phyloP scores from a whole-genome alignment of 2,329 filamentous ascomycete genomes.

The Venturia asperata region DNA sequence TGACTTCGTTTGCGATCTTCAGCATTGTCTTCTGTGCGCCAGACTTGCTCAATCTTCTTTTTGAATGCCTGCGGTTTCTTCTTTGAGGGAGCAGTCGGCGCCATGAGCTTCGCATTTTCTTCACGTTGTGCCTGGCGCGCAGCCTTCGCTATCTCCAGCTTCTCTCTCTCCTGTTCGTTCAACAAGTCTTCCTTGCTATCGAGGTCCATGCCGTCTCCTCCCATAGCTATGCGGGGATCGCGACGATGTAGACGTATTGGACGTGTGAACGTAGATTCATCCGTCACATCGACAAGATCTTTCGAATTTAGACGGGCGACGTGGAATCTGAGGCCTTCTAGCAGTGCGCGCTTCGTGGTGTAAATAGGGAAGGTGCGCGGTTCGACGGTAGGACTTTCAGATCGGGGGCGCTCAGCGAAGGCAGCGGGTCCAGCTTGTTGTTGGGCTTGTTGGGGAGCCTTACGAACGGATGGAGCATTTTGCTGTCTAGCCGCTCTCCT shows the following conservation, averaged over 20 bases:
- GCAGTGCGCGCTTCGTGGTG: slow-evolving; percentile 72
- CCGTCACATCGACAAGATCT: slow-evolving; percentile 56
- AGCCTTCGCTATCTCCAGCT: slow-evolving; percentile 53
- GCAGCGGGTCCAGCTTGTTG: neutral
- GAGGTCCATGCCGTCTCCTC: slow-evolving; percentile 39
- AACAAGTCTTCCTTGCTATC: slow-evolving; percentile 58
- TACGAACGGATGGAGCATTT: slow-evolving; percentile 18
- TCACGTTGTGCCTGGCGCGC: slow-evolving; percentile 82
- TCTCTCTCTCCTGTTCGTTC: slow-evolving; percentile 60
- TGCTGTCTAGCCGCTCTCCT: neutral
- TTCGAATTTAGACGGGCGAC: slow-evolving; percentile 72
- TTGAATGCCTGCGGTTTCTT: slow-evolving; percentile 67
- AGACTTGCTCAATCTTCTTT: slow-evolving; percentile 82
- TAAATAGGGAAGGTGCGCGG: slow-evolving; percentile 58
- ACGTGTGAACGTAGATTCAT: slow-evolving; percentile 76
- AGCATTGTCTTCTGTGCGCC: slow-evolving; percentile 67
- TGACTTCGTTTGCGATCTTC: slow-evolving; percentile 61
- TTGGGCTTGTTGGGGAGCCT: neutral
- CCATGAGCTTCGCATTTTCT: slow-evolving; percentile 85
- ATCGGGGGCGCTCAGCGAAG: slow-evolving; percentile 27
- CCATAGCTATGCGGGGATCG: slow-evolving; percentile 63
- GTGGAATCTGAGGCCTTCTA: slow-evolving; percentile 77
- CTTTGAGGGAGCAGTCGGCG: slow-evolving; percentile 63
- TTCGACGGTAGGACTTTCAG: neutral
- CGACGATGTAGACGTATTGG: slow-evolving; percentile 85